Conservation (phyloP, 345 rosid genomes). For the Citrus medica region DNA sequence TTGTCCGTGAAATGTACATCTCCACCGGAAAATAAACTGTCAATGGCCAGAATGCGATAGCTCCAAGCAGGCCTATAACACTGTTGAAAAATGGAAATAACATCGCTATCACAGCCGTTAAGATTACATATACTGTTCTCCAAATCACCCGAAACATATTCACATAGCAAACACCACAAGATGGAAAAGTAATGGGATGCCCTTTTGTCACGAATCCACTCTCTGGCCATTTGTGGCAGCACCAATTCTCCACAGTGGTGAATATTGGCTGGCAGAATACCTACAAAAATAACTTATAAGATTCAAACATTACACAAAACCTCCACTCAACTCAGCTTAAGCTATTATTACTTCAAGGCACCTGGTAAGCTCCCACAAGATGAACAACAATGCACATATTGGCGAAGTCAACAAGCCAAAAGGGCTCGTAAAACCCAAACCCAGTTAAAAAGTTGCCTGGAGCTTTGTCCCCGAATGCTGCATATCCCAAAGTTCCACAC, state of each 20-base stretch:
- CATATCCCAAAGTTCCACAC: slow-evolving; percentile 82
- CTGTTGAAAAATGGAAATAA: slow-evolving; percentile 83
- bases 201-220: slow-evolving; percentile 51
- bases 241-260: slow-evolving; percentile 44
- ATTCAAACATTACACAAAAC: background rate
- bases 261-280: slow-evolving; percentile 74
- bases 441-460: slow-evolving; percentile 91
- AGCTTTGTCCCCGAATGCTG: slow-evolving; percentile 78
- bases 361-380: slow-evolving; percentile 88
- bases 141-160: slow-evolving; percentile 64
- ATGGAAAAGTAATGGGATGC: slow-evolving; percentile 33
- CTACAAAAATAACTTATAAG: slow-evolving; percentile 21
- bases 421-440: slow-evolving; percentile 84
- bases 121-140: slow-evolving; percentile 66
- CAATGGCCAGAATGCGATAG: slow-evolving; percentile 74
- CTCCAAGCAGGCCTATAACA: slow-evolving; percentile 75
- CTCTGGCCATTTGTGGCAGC: slow-evolving; percentile 53
- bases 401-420: slow-evolving; percentile 77
- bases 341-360: slow-evolving; percentile 6
- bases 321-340: background rate
- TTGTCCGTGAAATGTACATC: slow-evolving; percentile 63
- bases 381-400: slow-evolving; percentile 78
- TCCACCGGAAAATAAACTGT: slow-evolving; percentile 79
- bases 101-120: slow-evolving; percentile 65
- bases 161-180: slow-evolving; percentile 33